A percentile compares a stretch with the other conserved stretches of the same genome.
Evolutionary conservation across 2,329 filamentous ascomycete genomes (phyloP).

Genomic region (Fusarium decemcellulare): DNA sequence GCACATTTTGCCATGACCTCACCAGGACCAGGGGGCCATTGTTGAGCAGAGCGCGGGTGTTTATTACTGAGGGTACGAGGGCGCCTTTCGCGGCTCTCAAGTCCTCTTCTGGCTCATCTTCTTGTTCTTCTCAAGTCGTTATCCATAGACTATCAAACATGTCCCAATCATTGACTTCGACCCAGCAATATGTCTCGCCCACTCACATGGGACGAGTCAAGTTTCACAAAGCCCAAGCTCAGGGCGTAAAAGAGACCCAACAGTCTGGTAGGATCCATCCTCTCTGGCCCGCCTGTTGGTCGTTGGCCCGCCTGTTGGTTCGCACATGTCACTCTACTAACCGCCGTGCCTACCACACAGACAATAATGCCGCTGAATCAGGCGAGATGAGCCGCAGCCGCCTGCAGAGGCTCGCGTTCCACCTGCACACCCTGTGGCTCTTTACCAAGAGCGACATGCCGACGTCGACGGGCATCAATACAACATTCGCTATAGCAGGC

Average conservation of each 20-base stretch:
- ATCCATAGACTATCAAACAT: too few species aligned
- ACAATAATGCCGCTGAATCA: not conserved
- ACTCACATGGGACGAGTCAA: too few species aligned
- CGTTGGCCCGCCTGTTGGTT: not conserved
- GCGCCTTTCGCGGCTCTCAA: too few species aligned
- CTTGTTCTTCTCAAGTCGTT: too few species aligned
- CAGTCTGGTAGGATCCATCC: constrained; percentile 28
- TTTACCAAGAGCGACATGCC: constrained; percentile 40
- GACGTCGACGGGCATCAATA: constrained; percentile 38
- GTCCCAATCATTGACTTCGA: constrained; percentile 6
- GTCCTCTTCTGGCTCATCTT: too few species aligned
- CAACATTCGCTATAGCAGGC: constrained; percentile 33
- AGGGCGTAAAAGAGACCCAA: not conserved
- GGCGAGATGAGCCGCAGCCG: not conserved
- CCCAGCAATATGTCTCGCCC: not conserved
- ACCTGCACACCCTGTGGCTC: constrained; percentile 32
- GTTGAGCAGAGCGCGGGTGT: too few species aligned
- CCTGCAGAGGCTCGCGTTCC: constrained; percentile 29
- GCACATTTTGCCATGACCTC: too few species aligned
- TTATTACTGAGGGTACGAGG: too few species aligned
- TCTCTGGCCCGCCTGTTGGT: too few species aligned
- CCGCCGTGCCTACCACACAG: too few species aligned
- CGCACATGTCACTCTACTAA: constrained; percentile 12
- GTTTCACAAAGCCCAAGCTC: too few species aligned
- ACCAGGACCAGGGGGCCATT: too few species aligned